phyloP scores from a whole-genome alignment of 2,329 filamentous ascomycete species.

The Macroventuria anomochaeta region DNA sequence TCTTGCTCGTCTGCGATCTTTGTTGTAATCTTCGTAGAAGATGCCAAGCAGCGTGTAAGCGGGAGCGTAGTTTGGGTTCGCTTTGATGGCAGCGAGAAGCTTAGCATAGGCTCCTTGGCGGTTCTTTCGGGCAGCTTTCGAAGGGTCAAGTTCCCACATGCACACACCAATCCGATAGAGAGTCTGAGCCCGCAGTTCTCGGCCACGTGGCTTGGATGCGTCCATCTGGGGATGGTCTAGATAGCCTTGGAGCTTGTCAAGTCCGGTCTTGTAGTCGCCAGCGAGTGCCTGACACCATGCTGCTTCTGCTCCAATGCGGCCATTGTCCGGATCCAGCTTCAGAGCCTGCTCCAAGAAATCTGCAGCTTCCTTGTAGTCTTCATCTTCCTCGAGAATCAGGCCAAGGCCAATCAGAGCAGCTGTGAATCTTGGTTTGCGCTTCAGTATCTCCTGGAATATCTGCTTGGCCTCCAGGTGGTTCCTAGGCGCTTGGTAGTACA shows the following conservation, averaged over 20 bases:
- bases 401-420: constrained; percentile 87
- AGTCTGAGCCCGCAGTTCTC: constrained; percentile 81
- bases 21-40: constrained; percentile 90
- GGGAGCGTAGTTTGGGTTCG: constrained; percentile 84
- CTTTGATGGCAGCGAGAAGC: constrained; percentile 84
- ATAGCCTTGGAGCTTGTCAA: constrained; percentile 73
- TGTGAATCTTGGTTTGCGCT: constrained; percentile 76
- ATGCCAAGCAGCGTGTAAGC: constrained; percentile 90
- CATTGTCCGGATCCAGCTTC: constrained; percentile 73
- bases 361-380: constrained; percentile 82
- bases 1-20: constrained; percentile 84
- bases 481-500: constrained; percentile 87
- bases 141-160: constrained; percentile 82
- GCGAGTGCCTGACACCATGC: constrained; percentile 91
- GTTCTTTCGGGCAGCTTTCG: constrained; percentile 75
- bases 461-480: constrained; percentile 86
- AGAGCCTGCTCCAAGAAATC: constrained; percentile 81
- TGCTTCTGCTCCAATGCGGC: constrained; percentile 81
- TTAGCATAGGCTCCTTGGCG: constrained; percentile 82
- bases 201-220: constrained; percentile 63
- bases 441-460: constrained; percentile 84
- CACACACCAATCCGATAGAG: constrained; percentile 88
- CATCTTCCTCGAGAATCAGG: constrained; percentile 89
- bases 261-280: constrained; percentile 73
- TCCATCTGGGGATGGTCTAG: constrained; percentile 66